Evolutionary conservation across 352 stramenopile genomes (phyloP).

Genomic region (Phytophthora sojae): DNA sequence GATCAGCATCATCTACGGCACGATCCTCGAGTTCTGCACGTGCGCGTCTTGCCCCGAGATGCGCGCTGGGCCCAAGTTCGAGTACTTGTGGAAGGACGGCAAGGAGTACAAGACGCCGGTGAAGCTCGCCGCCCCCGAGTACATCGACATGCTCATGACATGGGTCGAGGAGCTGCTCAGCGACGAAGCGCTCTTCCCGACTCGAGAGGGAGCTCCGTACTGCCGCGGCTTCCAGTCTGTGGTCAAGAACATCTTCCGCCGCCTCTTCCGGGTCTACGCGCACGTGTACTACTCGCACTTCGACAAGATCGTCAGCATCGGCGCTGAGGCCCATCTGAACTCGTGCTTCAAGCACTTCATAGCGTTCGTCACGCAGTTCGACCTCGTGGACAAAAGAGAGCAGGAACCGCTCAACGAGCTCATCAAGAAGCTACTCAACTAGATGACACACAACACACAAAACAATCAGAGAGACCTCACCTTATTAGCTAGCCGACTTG

Average conservation of each 20-base stretch:
- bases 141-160: slow-evolving; percentile 93
- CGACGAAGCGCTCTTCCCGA: slow-evolving; percentile 82
- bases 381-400: slow-evolving; percentile 94
- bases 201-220: slow-evolving; percentile 72
- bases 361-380: slow-evolving; percentile 96
- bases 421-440: slow-evolving; percentile 91
- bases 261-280: slow-evolving; percentile 97
- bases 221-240: slow-evolving; percentile 83
- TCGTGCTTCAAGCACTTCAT: slow-evolving; percentile 99
- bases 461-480: slow-evolving; percentile 5
- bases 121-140: slow-evolving; percentile 85
- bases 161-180: slow-evolving; percentile 93
- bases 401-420: slow-evolving; percentile 95
- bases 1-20: slow-evolving; percentile 93
- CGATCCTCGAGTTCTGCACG: slow-evolving; percentile 87
- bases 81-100: slow-evolving; percentile 91
- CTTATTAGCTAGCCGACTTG: slow-evolving; percentile 9
- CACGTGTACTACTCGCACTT: slow-evolving; percentile 98
- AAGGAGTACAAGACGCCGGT: slow-evolving; percentile 76
- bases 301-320: slow-evolving; percentile 93
- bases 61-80: slow-evolving; percentile 85
- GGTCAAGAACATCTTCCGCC: slow-evolving; percentile 94
- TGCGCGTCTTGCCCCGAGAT: slow-evolving; percentile 72
- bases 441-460: slow-evolving; percentile 4
- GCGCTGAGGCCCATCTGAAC: slow-evolving; percentile 96